phyloP scores from a whole-genome alignment of 768 basidiomycete genomes.

The Rhodotorula babjevae region DNA sequence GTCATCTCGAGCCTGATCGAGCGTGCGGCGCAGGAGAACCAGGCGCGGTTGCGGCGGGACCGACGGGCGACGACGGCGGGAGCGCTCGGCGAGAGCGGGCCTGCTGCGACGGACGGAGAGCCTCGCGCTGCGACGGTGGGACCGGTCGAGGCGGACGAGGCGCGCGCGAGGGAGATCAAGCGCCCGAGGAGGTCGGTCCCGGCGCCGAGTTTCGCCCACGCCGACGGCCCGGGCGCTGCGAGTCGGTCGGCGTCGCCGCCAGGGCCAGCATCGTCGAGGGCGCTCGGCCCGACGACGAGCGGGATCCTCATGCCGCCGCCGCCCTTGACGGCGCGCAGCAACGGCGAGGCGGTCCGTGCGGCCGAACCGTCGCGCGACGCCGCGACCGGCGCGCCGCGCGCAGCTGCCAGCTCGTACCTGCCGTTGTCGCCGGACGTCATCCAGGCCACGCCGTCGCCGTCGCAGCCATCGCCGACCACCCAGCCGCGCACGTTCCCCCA shows the following conservation, averaged over 20 bases:
- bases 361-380: not conserved
- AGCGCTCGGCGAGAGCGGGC: not conserved
- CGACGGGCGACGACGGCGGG: not conserved
- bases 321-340: not conserved
- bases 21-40: not conserved
- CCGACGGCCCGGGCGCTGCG: too few relatives aligned
- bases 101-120: not conserved
- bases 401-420: too few relatives aligned
- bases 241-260: too few relatives aligned
- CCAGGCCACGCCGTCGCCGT: too few relatives aligned
- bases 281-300: conserved; percentile 8
- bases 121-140: not conserved
- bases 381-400: too few relatives aligned
- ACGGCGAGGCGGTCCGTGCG: not conserved
- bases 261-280: accelerated
- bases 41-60: not conserved
- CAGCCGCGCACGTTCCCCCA: not conserved
- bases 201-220: not conserved
- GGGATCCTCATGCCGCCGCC: conserved; percentile 27
- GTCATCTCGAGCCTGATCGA: not conserved
- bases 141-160: too few relatives aligned
- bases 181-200: not conserved
- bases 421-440: too few relatives aligned
- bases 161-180: not conserved
- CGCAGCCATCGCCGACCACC: too few relatives aligned